Evolutionary conservation across 2,329 filamentous ascomycete genomes (phyloP), one percentile per base, ranked within the genome.

Genomic region (Penicillium janthinellum): DNA sequence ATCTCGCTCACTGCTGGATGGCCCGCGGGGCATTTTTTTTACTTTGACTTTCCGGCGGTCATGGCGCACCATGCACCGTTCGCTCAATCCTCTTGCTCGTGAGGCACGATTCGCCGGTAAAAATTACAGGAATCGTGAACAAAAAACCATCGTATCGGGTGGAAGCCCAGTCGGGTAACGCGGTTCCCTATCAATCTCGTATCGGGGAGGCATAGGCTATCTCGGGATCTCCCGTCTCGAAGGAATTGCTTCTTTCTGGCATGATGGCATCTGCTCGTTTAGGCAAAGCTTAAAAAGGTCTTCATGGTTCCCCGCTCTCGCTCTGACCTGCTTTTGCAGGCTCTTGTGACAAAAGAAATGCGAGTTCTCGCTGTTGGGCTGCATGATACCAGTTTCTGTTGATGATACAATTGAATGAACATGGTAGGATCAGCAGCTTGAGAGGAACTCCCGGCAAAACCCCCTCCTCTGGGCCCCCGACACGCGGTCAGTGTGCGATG

Each of bases 41-140:
- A 48, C 28, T 58, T 55, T 49, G 54, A 47, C 54, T 56, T 56
- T 50, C 28, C 22, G 31, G 22, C 2, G 44, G 53, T 41, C 20
- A 44, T 45, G 22, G 52, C 17, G 52, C 28, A 37, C 41, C 31
- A n/a, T 41, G 10, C 15, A 8, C 44, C n/a, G 31, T 31, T 47
- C n/a, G 45, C n/a, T 48, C 28, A 6, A n/a, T 35, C 8, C n/a
- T 20, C 8, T 17, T 14, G 31, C 28, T n/a, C 10, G 14, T n/a
- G n/a, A 20, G 45, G 7, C 28, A 20, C n/a, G n/a, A 4, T 34
- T 12, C 15, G 11, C 1, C 5, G 17, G 10, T 17, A 31, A 6
- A 35, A 5, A 28, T 49, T 17, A 15, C n/a, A 49, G 31, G 15
- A 6, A 49, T 49, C 25, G n/a, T 17, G 15, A 12, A 20, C 10